These are phyloP conservation scores for Tricholoma furcatifolium DNA, from an alignment of 768 basidiomycete species.

Conservation along the genomic window DNA sequence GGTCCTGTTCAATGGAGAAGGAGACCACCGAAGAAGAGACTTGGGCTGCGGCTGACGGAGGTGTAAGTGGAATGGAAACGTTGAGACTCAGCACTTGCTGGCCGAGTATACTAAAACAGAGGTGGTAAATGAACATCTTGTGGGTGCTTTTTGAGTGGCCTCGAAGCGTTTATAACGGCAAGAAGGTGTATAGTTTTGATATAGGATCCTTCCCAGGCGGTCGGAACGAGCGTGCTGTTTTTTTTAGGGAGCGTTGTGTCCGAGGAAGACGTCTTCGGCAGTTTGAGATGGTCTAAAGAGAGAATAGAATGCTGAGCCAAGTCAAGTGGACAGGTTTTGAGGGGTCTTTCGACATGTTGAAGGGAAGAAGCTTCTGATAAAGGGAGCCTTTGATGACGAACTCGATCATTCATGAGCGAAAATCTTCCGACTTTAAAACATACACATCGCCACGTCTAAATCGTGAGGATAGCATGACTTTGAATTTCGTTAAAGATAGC, in stretches of 20 bases:
- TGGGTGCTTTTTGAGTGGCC: neutral
- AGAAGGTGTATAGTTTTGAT: neutral
- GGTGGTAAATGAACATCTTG: neutral
- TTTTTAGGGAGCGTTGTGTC: too few relatives aligned
- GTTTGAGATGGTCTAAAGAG: too few relatives aligned
- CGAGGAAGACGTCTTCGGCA: too few relatives aligned
- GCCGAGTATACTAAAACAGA: slow-evolving; percentile 5
- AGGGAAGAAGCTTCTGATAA: slow-evolving; percentile 3
- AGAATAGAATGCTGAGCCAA: neutral
- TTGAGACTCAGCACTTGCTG: slow-evolving; percentile 6
- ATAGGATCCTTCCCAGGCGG: neutral
- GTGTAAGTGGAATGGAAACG: slow-evolving; percentile 6
- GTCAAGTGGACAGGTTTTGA: neutral
- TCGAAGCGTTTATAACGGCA: slow-evolving; percentile 3
- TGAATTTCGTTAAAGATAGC: too few relatives aligned
- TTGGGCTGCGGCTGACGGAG: slow-evolving; percentile 7
- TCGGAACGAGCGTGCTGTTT: too few relatives aligned
- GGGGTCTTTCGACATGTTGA: neutral
- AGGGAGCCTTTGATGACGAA: neutral
- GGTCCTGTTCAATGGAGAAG: slow-evolving; percentile 69
- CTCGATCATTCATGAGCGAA: neutral
- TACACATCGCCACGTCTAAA: too few relatives aligned
- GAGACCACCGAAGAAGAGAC: slow-evolving; percentile 44
- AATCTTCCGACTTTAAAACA: too few relatives aligned
- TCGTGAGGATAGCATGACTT: too few relatives aligned